These are phyloP conservation scores for Epicoccum nigrum DNA, from an alignment of 2,329 filamentous ascomycete genomes.

Conservation along the genomic window DNA sequence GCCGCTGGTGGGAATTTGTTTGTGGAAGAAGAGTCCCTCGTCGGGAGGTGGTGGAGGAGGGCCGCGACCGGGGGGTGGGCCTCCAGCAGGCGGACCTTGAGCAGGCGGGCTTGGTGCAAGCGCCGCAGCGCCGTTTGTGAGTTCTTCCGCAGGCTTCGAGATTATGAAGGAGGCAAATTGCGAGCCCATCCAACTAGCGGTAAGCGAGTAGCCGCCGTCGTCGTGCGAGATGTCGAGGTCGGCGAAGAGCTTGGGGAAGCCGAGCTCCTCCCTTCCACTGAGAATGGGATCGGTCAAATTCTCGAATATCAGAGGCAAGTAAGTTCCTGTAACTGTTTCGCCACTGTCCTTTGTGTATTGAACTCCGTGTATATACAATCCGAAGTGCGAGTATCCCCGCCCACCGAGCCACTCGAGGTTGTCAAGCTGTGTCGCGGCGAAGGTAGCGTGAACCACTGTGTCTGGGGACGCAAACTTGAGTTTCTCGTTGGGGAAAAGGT, in stretches of 20 bases:
- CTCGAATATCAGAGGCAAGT: conserved; percentile 65
- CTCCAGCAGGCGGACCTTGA: neutral
- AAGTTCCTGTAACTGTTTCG: conserved; percentile 57
- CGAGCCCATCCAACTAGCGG: conserved; percentile 47
- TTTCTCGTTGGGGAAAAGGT: conserved; percentile 46
- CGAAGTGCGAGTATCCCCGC: conserved; percentile 62
- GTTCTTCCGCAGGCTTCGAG: conserved; percentile 22
- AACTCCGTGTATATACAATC: conserved; percentile 68
- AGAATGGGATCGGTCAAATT: conserved; percentile 65
- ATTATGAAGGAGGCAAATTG: conserved; percentile 43
- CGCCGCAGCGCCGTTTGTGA: conserved; percentile 5
- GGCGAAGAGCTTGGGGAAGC: conserved; percentile 66
- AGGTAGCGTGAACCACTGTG: conserved; percentile 48
- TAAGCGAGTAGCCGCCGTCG: conserved; percentile 44
- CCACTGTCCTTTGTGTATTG: conserved; percentile 61
- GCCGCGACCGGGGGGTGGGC: neutral
- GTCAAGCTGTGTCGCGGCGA: conserved; percentile 47
- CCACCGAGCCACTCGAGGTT: conserved; percentile 68
- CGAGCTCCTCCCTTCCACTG: conserved; percentile 65
- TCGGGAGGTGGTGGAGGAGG: conserved; percentile 34
- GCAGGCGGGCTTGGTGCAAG: neutral
- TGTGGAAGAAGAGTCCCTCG: conserved; percentile 60
- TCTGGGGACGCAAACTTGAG: conserved; percentile 48
- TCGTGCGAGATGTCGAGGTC: conserved; percentile 53
- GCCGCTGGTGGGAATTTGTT: conserved; percentile 64